Percentiles rank a stretch among this genome's conserved stretches.
Conservation (phyloP, 169 alveolate species). For the Babesia ovis region DNA sequence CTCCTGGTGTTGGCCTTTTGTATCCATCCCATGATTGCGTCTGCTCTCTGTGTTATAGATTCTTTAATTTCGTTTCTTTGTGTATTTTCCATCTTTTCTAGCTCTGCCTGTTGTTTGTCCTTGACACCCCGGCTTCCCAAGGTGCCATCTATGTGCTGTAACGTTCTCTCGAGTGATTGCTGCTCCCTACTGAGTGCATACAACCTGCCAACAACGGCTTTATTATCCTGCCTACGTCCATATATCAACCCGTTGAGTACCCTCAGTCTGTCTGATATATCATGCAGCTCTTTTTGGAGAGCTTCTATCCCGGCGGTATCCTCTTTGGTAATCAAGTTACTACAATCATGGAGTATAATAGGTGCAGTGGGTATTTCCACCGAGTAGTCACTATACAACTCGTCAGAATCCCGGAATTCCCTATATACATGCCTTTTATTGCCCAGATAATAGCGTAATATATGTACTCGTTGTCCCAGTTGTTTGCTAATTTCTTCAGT, state of each 20-base stretch:
- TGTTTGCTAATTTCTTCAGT: slow-evolving; percentile 66
- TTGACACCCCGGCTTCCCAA: slow-evolving; percentile 8
- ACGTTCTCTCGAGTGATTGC: slow-evolving; percentile 35
- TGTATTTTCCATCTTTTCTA: slow-evolving; percentile 20
- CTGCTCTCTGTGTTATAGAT: slow-evolving; percentile 11
- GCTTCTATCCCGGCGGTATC: neutral
- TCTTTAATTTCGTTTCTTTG: slow-evolving; percentile 39
- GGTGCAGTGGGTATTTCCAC: slow-evolving; percentile 31
- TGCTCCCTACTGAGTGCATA: slow-evolving; percentile 58
- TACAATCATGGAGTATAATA: slow-evolving; percentile 34
- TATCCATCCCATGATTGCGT: slow-evolving; percentile 36
- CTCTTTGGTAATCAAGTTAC: neutral
- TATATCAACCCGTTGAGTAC: slow-evolving; percentile 42
- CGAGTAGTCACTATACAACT: slow-evolving; percentile 37
- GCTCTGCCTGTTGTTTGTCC: slow-evolving; percentile 60
- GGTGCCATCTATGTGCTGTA: slow-evolving; percentile 38
- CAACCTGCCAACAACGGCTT: slow-evolving; percentile 34
- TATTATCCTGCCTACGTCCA: slow-evolving; percentile 63
- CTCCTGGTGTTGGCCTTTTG: slow-evolving; percentile 43
- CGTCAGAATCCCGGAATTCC: slow-evolving; percentile 12
- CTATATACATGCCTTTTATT: slow-evolving; percentile 51
- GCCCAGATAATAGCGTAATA: slow-evolving; percentile 53
- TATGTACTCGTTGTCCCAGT: slow-evolving; percentile 50
- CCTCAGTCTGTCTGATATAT: slow-evolving; percentile 12
- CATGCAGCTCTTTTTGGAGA: slow-evolving; percentile 45